phyloP scores from a whole-genome alignment of 257 asterid genomes.

The Forsythia viridissima region DNA sequence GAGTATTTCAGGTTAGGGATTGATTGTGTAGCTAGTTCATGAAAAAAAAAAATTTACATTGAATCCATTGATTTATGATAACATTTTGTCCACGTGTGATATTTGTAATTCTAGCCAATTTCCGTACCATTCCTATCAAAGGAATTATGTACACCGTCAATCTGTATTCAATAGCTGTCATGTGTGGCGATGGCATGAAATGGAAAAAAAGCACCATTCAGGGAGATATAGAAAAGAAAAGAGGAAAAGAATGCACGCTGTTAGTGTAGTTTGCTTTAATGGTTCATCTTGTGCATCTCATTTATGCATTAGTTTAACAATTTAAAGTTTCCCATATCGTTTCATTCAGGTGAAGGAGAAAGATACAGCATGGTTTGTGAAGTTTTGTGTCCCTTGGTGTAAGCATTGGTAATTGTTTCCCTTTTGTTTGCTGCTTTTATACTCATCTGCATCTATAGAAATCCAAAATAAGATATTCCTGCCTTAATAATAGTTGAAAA shows the following conservation, averaged over 20 bases:
- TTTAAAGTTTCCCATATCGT: constrained; percentile 17
- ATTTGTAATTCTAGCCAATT: background rate
- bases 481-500: constrained; percentile 19
- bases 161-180: background rate
- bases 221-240: background rate
- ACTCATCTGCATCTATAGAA: constrained; percentile 6
- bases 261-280: background rate
- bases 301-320: background rate
- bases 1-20: background rate
- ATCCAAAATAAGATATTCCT: constrained; percentile 9
- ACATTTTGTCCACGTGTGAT: background rate
- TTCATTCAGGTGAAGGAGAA: constrained; percentile 81
- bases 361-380: constrained; percentile 94
- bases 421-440: background rate
- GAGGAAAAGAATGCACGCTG: background rate
- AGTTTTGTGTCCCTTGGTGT: constrained; percentile 99
- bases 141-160: background rate
- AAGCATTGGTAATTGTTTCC: constrained; percentile 84
- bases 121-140: background rate
- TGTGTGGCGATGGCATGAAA: background rate
- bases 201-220: background rate
- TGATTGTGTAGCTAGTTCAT: background rate
- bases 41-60: background rate
- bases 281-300: background rate
- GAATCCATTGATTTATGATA: background rate